phyloP scores from a whole-genome alignment of 202 grass and related monocot species.

The Brachypodium distachyon region DNA sequence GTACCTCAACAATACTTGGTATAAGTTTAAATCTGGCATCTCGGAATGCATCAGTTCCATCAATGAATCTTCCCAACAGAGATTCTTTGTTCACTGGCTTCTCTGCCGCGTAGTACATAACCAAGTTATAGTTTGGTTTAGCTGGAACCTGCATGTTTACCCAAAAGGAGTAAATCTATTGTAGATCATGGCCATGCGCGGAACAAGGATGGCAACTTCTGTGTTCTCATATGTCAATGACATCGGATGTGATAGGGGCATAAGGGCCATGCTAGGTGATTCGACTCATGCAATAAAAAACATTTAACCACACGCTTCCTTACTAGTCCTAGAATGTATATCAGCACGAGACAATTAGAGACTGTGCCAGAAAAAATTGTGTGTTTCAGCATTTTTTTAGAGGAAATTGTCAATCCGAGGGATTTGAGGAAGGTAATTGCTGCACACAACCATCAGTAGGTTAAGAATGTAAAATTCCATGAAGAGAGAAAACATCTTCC shows the following conservation, averaged over 20 bases:
- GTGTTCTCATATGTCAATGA: neutral
- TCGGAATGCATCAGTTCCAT: conserved; percentile 77
- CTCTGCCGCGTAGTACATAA: conserved; percentile 72
- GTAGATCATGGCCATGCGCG: neutral
- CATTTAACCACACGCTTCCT: neutral
- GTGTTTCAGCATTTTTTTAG: neutral
- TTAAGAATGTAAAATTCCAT: neutral
- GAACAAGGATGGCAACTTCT: neutral
- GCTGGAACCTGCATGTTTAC: conserved; percentile 73
- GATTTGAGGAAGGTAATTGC: neutral
- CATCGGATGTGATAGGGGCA: neutral
- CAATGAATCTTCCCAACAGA: conserved; percentile 72
- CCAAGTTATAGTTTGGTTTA: conserved; percentile 92
- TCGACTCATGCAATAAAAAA: neutral
- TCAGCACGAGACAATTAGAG: neutral
- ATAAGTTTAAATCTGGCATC: conserved; percentile 98
- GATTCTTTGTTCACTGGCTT: conserved; percentile 77
- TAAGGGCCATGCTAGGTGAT: neutral
- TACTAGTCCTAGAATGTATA: neutral
- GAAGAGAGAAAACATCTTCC: neutral
- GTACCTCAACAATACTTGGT: conserved; percentile 91
- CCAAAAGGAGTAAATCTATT: conserved; percentile 11
- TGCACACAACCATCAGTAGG: neutral
- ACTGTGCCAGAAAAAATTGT: neutral
- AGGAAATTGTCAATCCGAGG: neutral